A percentile compares a stretch with the other conserved stretches of the same genome.
These are phyloP conservation scores for Furculomyces boomerangus DNA, from an alignment of 371 early-diverging fungal species.

Conservation along the genomic window DNA sequence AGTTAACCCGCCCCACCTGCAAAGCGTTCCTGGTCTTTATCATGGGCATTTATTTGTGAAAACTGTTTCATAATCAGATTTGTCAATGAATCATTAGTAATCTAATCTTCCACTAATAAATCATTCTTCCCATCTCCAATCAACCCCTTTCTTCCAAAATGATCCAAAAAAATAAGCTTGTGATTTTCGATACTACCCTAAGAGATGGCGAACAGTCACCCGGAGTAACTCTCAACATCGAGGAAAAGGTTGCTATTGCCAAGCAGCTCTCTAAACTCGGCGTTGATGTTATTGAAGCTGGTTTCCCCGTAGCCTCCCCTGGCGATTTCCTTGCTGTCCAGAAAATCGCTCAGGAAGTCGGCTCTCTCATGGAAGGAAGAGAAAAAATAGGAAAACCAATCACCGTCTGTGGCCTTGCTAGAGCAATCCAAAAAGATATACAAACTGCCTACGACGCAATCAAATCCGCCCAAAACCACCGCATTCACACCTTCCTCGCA, in stretches of 20 bases:
- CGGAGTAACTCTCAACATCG: conserved; percentile 77
- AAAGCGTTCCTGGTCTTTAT: conserved; percentile 22
- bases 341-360: conserved; percentile 80
- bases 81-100: no score
- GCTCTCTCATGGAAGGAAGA: conserved; percentile 62
- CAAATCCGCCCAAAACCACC: conserved; percentile 54
- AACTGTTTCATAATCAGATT: no score
- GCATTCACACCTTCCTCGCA: conserved; percentile 89
- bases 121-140: no score
- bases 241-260: conserved; percentile 89
- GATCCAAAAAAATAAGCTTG: conserved; percentile 48
- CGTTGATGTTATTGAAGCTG: conserved; percentile 88
- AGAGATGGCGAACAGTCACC: conserved; percentile 96
- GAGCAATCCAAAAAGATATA: conserved; percentile 71
- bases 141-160: no score
- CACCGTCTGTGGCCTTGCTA: conserved; percentile 83
- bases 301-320: conserved; percentile 83
- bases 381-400: conserved; percentile 66
- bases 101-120: no score
- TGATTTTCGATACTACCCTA: conserved; percentile 87
- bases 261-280: conserved; percentile 75
- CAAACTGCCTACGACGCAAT: conserved; percentile 80
- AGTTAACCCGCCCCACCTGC: conserved; percentile 21
- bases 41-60: conserved; percentile 22
- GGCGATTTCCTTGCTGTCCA: conserved; percentile 94